Evolutionary conservation across 2,329 filamentous ascomycete species (phyloP).

Genomic region (Pseudogymnoascus pannorum): DNA sequence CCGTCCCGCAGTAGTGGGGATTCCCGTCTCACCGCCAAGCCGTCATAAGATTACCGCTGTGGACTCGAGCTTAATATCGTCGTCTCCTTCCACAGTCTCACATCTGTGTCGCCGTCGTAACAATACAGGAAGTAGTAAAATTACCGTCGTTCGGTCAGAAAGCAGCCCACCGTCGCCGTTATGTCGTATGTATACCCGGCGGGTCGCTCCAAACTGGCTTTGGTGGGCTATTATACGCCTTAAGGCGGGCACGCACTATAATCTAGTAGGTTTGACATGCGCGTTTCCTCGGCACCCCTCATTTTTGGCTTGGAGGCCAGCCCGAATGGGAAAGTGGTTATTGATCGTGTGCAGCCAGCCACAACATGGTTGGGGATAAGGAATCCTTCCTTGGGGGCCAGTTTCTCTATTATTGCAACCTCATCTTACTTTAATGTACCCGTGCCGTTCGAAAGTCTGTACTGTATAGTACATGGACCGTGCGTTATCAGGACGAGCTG

Average conservation of each 20-base stretch:
- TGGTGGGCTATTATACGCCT: neutral
- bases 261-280: neutral
- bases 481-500: too few species aligned
- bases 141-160: neutral
- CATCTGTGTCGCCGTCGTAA: neutral
- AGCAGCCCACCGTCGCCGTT: too few species aligned
- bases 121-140: neutral
- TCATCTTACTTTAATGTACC: neutral
- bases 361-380: neutral
- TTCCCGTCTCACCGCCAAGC: constrained; percentile 4
- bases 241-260: neutral
- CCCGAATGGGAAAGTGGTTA: constrained; percentile 3
- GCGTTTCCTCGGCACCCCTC: neutral
- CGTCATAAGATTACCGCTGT: neutral
- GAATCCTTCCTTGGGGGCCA: neutral
- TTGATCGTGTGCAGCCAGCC: neutral
- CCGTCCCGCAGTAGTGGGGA: neutral
- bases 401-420: neutral
- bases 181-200: neutral
- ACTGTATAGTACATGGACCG: too few species aligned
- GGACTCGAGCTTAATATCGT: neutral
- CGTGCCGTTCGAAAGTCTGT: too few species aligned
- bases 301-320: neutral
- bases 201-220: neutral
- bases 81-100: neutral